Percentiles rank a stretch among this genome's conserved stretches.
Evolutionary conservation across 345 rosid species (phyloP).

Genomic region (Toxicodendron radicans): DNA sequence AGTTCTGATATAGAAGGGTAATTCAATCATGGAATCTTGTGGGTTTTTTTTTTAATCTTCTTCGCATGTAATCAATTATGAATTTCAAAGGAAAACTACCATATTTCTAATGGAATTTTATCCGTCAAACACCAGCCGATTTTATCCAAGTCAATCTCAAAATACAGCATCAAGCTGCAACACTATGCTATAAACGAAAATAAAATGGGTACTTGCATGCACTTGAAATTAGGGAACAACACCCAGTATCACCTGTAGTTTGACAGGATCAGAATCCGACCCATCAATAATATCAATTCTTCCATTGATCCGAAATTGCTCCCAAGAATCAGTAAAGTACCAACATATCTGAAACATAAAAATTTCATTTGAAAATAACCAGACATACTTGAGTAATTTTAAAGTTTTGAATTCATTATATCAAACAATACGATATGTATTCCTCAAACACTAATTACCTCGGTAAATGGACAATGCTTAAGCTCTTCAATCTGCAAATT

Average conservation of each 20-base stretch:
- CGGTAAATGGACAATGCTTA: slow-evolving; percentile 68
- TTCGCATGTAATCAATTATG: too few species aligned
- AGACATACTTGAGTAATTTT: background rate
- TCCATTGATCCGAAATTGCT: slow-evolving; percentile 88
- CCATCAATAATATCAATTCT: slow-evolving; percentile 69
- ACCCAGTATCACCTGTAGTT: slow-evolving; percentile 55
- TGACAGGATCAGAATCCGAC: slow-evolving; percentile 52
- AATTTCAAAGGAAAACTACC: background rate
- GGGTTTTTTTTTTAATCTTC: too few species aligned
- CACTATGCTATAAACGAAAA: background rate
- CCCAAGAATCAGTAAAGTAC: slow-evolving; percentile 89
- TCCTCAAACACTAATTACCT: slow-evolving; percentile 47
- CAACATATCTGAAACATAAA: slow-evolving; percentile 59
- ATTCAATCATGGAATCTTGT: too few species aligned
- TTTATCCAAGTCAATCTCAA: background rate
- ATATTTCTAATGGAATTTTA: background rate
- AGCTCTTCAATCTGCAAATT: slow-evolving; percentile 75
- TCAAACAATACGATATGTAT: too few species aligned
- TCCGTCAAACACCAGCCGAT: background rate
- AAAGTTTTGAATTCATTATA: background rate
- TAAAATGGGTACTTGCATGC: background rate
- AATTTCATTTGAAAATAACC: background rate
- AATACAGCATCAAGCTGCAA: slow-evolving; percentile 1
- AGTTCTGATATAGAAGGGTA: too few species aligned
- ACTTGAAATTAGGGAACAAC: background rate